Evolutionary conservation across 805 yeast species (phyloP), one percentile per base, ranked within the genome.

Genomic region (Wickerhamomyces queroliae): DNA sequence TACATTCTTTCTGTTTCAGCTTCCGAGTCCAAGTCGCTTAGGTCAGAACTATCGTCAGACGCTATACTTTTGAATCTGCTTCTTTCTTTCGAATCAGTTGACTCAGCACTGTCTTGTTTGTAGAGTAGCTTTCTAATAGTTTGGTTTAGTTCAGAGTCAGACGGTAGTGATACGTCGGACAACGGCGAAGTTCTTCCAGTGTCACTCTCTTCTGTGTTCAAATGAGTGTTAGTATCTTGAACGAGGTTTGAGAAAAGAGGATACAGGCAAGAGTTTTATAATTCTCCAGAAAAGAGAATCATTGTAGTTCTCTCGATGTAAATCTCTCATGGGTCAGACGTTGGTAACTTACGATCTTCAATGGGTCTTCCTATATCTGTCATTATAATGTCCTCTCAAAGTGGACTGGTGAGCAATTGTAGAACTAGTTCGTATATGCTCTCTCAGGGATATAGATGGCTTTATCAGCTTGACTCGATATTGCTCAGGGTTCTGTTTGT

Each of bases 1-100:
- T 78, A 91, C 86, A 88, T 78, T 50, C 77, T 82, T 55, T 89
- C 96, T 0, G 97, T 89, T 57, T 89, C 97, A 15, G 93, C 95
- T 61, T 89, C 96, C 13, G 93, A 82, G 48, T 79, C 79, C 41
- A 76, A 67, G 39, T 76, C 83, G 35, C 75, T 78, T 45, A 77
- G 59, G 40, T 77, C 84, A 30, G 70, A 64, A 15, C 55, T 47
- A 31, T 47, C 54, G 40, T 54, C 54, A 13, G 55, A 52, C 16
- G 41, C 56, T 13, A 52, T 43, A 15, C 59, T 47, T 21, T 36
- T 43, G 23, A 52, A 39, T 38, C 61, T n/a, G n/a, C n/a, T 21
- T 7, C 35, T 41, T 23, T 35, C 36, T 5, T 29, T 27, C n/a
- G 30, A 15, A 18, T 21, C 16, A 24, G 13, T 23, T 21, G 37